These are phyloP conservation scores for Globisporangium okanoganense DNA, from an alignment of 352 stramenopile genomes.

Conservation along the genomic window DNA sequence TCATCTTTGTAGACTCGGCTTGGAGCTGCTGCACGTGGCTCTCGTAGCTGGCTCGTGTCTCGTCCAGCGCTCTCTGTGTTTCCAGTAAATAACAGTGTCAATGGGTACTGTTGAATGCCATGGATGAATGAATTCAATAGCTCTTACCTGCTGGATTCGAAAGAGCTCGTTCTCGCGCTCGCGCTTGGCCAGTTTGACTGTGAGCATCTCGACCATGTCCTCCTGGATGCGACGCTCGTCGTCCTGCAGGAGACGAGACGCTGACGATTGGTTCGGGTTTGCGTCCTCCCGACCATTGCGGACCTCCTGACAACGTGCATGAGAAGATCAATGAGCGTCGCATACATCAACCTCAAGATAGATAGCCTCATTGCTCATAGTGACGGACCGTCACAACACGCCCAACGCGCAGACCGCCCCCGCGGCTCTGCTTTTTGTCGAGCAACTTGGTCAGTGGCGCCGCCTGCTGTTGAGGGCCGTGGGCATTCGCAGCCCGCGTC, in stretches of 20 bases:
- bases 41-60: slow-evolving; percentile 20
- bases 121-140: background rate
- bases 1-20: slow-evolving; percentile 13
- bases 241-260: slow-evolving; percentile 25
- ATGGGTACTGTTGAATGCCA: too few relatives aligned
- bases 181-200: slow-evolving; percentile 51
- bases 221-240: slow-evolving; percentile 55
- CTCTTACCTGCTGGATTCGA: slow-evolving; percentile 28
- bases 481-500: background rate
- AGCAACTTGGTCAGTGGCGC: slow-evolving; percentile 1
- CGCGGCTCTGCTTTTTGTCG: slow-evolving; percentile 17
- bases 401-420: slow-evolving; percentile 42
- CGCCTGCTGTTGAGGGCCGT: background rate
- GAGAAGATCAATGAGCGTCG: too few relatives aligned
- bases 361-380: background rate
- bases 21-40: slow-evolving; percentile 28
- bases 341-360: background rate
- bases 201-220: slow-evolving; percentile 63
- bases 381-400: slow-evolving; percentile 45
- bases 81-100: too few relatives aligned
- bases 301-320: too few relatives aligned
- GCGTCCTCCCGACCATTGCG: slow-evolving; percentile 17
- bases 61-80: slow-evolving; percentile 12
- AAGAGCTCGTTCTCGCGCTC: slow-evolving; percentile 57
- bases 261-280: slow-evolving; percentile 18